Conservation (phyloP, 2,329 filamentous ascomycete species). For the Aureobasidium pullulans region DNA sequence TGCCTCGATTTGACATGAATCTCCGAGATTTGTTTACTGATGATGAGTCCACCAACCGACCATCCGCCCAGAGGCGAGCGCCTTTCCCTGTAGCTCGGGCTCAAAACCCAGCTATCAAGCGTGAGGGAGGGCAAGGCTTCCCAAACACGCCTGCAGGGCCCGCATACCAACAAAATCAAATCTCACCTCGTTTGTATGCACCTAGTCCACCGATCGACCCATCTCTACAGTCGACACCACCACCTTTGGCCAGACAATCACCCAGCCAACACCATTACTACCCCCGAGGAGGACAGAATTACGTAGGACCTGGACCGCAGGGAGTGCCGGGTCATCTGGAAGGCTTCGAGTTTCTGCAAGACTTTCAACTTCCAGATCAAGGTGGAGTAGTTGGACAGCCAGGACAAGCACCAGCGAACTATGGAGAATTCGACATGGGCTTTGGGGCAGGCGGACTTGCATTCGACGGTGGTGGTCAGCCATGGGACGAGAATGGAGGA, state of each 20-base stretch:
- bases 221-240: conserved; percentile 1
- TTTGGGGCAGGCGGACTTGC: conserved; percentile 31
- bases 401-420: conserved; percentile 31
- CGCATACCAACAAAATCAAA: conserved; percentile 1
- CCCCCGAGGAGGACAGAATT: not conserved
- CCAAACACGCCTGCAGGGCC: not conserved
- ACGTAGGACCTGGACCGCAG: not conserved
- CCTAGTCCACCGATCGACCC: conserved; percentile 11
- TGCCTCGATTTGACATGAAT: conserved; percentile 54
- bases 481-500: conserved; percentile 48
- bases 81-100: conserved; percentile 18
- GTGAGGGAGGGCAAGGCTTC: conserved; percentile 2
- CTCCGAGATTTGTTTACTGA: conserved; percentile 45
- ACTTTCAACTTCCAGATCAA: conserved; percentile 29
- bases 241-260: not conserved
- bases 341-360: conserved; percentile 47
- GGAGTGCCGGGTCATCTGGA: not conserved
- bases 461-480: conserved; percentile 33
- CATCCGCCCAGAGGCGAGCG: conserved; percentile 23
- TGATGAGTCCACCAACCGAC: conserved; percentile 30
- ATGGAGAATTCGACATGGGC: conserved; percentile 55
- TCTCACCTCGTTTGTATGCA: not conserved
- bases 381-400: not conserved
- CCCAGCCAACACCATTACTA: conserved; percentile 11
- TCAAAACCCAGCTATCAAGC: not conserved